phyloP scores from a whole-genome alignment of 2,329 filamentous ascomycete genomes.

The Alternaria sp. region DNA sequence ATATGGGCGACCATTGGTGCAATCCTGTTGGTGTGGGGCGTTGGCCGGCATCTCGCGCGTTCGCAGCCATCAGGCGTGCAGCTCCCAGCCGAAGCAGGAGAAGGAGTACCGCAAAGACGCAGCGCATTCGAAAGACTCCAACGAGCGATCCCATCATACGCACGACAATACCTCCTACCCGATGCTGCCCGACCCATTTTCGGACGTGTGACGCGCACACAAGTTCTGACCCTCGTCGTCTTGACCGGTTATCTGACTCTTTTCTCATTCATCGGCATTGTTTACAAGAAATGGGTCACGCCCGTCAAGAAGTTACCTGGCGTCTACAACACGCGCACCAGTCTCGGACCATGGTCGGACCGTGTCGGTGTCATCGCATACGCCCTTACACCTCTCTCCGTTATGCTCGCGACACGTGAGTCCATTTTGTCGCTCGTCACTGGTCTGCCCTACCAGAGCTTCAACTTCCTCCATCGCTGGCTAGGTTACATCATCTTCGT shows the following conservation, averaged over 20 bases:
- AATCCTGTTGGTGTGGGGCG: conserved; percentile 57
- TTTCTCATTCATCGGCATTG: conserved; percentile 71
- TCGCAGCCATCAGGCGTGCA: conserved; percentile 40
- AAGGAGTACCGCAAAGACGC: conserved; percentile 35
- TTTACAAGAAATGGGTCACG: conserved; percentile 74
- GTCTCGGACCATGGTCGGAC: conserved; percentile 73
- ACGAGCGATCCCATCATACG: conserved; percentile 53
- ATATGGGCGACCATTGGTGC: conserved; percentile 64
- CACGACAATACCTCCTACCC: conserved; percentile 66
- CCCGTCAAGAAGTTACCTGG: conserved; percentile 66
- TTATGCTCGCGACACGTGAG: conserved; percentile 73
- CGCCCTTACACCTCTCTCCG: conserved; percentile 74
- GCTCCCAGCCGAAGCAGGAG: conserved; percentile 31
- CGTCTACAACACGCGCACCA: conserved; percentile 69
- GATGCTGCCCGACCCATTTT: conserved; percentile 68
- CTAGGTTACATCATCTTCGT: conserved; percentile 75
- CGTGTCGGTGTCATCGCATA: conserved; percentile 76
- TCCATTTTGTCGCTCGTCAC: conserved; percentile 74
- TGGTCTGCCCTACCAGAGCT: conserved; percentile 74
- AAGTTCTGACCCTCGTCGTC: conserved; percentile 68
- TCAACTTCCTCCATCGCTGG: conserved; percentile 74
- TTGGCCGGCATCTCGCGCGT: conserved; percentile 45
- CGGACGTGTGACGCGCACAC: conserved; percentile 72
- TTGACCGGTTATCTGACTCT: conserved; percentile 70
- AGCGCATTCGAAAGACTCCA: conserved; percentile 38